Evolutionary conservation across 2,329 filamentous ascomycete genomes (phyloP), one percentile per base, ranked within the genome.

Genomic region (Colletotrichum australisinense): DNA sequence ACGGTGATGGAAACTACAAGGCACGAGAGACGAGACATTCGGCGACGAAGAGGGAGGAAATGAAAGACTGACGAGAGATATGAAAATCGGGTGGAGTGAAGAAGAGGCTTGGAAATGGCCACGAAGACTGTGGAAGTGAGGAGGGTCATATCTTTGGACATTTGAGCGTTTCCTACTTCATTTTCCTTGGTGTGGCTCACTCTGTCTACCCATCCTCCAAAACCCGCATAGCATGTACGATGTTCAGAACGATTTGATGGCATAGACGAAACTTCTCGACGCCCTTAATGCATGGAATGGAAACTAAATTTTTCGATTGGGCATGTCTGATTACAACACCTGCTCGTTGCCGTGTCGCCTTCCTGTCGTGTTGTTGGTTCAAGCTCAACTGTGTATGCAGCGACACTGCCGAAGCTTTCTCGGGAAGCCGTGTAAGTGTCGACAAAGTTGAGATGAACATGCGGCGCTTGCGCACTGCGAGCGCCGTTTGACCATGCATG

Each of bases 181-280:
- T 55, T 72, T 63, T 57, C 30, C 58, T 63, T 63, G 69, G 65
- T 24, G 42, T 59, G 52, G 58, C 58, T 24, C 28, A 32, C 22
- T 53, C 22, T 53, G 8, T 32, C 16, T 49, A 49, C 38, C 2
- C 30, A 38, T 35, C 12, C n/a, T 28, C 19, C 46, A 26, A 46
- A 57, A 57, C 32, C 49, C 53, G 56, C 71, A 62, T 73, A 73
- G 67, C 67, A 60, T 73, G 67, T 73, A 66, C 62, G 71, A 73
- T 73, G 62, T 57, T 52, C 55, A 65, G 67, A 62, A 70, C 22
- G 64, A 56, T 63, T 66, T 28, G 30, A 66, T 58, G 67, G 53
- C 42, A 66, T 71, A 73, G 71, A 73, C 56, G 71, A 66, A 19
- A n/a, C 28, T 32, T 38, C 49, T 38, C 19, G 28, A 28, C 28